phyloP scores from a whole-genome alignment of 2,329 filamentous ascomycete species.

The Teratosphaeria gauchensis region DNA sequence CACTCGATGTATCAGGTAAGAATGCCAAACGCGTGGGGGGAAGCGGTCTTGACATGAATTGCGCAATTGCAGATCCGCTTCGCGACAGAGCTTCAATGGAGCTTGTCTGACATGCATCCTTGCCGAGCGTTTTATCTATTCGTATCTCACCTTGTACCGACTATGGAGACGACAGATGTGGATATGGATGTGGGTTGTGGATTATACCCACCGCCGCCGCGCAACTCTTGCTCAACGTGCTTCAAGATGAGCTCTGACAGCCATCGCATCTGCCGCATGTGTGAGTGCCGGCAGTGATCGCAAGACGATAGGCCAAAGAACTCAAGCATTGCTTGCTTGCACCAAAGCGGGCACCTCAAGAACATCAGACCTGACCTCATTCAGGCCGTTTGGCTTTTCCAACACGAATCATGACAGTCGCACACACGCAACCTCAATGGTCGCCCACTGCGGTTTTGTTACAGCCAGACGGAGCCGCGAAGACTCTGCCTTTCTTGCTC shows the following conservation, averaged over 20 bases:
- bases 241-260: background rate
- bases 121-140: background rate
- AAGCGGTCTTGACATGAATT: conserved; percentile 1
- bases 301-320: background rate
- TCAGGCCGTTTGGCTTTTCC: background rate
- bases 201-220: background rate
- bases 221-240: background rate
- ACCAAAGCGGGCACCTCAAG: background rate
- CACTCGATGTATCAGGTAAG: background rate
- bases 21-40: background rate
- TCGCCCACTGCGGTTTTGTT: background rate
- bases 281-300: background rate
- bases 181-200: background rate
- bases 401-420: background rate
- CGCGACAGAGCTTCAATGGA: conserved; percentile 2
- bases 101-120: background rate
- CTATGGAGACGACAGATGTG: too few species aligned
- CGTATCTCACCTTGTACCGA: background rate
- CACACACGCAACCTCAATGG: background rate
- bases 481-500: background rate
- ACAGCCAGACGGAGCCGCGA: background rate
- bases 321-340: background rate
- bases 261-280: background rate
- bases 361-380: background rate
- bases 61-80: conserved; percentile 8